These are phyloP conservation scores for Camelina sativa DNA, from an alignment of 345 rosid species.

Conservation along the genomic window DNA sequence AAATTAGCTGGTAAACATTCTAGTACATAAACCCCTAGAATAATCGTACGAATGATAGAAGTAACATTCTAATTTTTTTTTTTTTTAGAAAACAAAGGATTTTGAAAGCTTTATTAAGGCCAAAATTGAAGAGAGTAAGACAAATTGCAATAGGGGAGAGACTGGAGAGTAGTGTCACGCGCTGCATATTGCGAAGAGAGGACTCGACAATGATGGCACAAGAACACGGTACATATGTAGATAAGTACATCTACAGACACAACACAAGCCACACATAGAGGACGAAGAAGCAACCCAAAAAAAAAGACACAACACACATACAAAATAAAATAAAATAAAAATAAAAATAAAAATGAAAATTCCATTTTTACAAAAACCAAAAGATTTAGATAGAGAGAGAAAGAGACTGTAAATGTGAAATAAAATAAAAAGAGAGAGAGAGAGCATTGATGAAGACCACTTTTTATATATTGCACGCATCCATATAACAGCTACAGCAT, in stretches of 20 bases:
- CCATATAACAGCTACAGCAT: slow-evolving; percentile 49
- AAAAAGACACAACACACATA: no score
- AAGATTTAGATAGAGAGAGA: slow-evolving; percentile 23
- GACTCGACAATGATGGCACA: slow-evolving; percentile 34
- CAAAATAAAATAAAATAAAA: no score
- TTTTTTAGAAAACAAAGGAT: no score
- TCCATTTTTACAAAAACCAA: not conserved
- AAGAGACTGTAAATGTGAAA: no score
- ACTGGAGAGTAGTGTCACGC: slow-evolving; percentile 36
- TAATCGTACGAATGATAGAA: no score
- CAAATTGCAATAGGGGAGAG: not conserved
- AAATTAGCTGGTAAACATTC: not conserved
- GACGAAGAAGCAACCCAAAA: not conserved
- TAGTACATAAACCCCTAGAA: no score
- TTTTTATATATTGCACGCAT: slow-evolving; percentile 75
- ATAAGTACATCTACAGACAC: slow-evolving; percentile 45
- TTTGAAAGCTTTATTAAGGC: slow-evolving; percentile 7
- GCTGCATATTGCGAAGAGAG: slow-evolving; percentile 29
- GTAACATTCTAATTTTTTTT: no score
- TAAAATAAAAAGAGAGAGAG: not conserved
- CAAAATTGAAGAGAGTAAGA: slow-evolving; percentile 25
- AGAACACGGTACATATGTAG: slow-evolving; percentile 45
- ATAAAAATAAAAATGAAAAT: not conserved
- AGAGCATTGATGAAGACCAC: slow-evolving; percentile 44
- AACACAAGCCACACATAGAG: slow-evolving; percentile 48